These are phyloP conservation scores for Pecoramyces ruminantium DNA, from an alignment of 192 early-diverging fungal species.

Conservation along the genomic window DNA sequence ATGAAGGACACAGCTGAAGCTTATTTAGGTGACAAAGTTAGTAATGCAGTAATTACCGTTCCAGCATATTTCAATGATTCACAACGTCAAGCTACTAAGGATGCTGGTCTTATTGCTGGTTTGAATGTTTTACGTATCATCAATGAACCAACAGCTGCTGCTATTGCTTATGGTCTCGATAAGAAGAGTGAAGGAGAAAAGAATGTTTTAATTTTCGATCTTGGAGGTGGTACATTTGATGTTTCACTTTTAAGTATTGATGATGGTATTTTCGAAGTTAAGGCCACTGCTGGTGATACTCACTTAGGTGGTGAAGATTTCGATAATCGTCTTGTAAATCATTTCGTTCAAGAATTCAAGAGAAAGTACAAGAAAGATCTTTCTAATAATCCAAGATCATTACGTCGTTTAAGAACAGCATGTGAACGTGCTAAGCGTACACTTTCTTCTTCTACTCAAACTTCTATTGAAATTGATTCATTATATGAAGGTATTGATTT, in stretches of 20 bases:
- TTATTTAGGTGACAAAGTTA: slow-evolving; percentile 50
- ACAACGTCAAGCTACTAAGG: slow-evolving; percentile 82
- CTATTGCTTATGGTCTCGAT: slow-evolving; percentile 71
- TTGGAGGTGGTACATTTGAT: slow-evolving; percentile 77
- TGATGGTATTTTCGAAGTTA: slow-evolving; percentile 62
- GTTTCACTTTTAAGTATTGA: slow-evolving; percentile 61
- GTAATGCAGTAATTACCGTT: slow-evolving; percentile 65
- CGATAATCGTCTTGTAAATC: slow-evolving; percentile 37
- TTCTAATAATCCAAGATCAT: slow-evolving; percentile 50
- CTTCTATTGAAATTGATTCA: slow-evolving; percentile 56
- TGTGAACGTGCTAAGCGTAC: slow-evolving; percentile 61
- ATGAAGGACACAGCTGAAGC: slow-evolving; percentile 69
- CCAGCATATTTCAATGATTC: slow-evolving; percentile 77
- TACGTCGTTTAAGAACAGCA: slow-evolving; percentile 55
- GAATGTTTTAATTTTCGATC: slow-evolving; percentile 61
- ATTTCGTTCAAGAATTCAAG: slow-evolving; percentile 36
- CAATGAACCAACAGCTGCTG: slow-evolving; percentile 82
- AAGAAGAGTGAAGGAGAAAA: slow-evolving; percentile 51
- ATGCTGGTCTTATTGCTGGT: slow-evolving; percentile 72
- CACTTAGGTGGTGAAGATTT: slow-evolving; percentile 73
- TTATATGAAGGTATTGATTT: slow-evolving; percentile 59
- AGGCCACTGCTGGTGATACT: slow-evolving; percentile 66
- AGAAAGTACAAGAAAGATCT: slow-evolving; percentile 58
- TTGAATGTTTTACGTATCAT: slow-evolving; percentile 74
- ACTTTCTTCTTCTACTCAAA: slow-evolving; percentile 50